phyloP scores from a whole-genome alignment of 2,329 filamentous ascomycete genomes.

The Chalaropsis thielavioides region DNA sequence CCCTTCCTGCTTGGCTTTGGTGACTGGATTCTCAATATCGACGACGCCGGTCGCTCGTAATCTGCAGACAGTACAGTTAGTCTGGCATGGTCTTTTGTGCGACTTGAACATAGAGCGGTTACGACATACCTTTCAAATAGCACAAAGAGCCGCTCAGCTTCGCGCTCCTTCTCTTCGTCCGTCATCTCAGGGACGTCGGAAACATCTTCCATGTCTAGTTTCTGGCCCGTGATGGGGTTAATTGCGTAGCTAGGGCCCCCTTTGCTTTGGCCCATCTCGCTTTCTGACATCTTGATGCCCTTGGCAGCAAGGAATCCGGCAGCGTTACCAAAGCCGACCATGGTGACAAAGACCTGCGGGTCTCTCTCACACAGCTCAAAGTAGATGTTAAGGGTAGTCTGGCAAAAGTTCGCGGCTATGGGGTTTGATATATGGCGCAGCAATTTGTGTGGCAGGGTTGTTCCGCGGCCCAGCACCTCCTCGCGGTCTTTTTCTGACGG shows the following conservation, averaged over 20 bases:
- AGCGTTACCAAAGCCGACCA: constrained; percentile 89
- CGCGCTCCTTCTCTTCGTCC: constrained; percentile 76
- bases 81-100: neutral
- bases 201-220: constrained; percentile 50
- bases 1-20: constrained; percentile 53
- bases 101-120: neutral
- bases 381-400: constrained; percentile 61
- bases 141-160: constrained; percentile 80
- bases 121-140: constrained; percentile 62
- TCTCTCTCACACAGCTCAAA: constrained; percentile 80
- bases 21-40: constrained; percentile 65
- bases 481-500: constrained; percentile 65
- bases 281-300: constrained; percentile 21
- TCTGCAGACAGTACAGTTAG: constrained; percentile 23
- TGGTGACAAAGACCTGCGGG: constrained; percentile 65
- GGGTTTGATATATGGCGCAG: constrained; percentile 66
- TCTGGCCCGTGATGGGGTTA: constrained; percentile 82
- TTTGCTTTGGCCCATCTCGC: constrained; percentile 14
- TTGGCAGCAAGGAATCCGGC: constrained; percentile 66
- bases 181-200: constrained; percentile 61
- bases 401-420: constrained; percentile 53
- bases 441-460: constrained; percentile 60
- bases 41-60: constrained; percentile 63
- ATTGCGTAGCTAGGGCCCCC: constrained; percentile 33
- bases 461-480: constrained; percentile 59